Conservation (phyloP, 75 land plant species). For the Selaginella moellendorffii region DNA sequence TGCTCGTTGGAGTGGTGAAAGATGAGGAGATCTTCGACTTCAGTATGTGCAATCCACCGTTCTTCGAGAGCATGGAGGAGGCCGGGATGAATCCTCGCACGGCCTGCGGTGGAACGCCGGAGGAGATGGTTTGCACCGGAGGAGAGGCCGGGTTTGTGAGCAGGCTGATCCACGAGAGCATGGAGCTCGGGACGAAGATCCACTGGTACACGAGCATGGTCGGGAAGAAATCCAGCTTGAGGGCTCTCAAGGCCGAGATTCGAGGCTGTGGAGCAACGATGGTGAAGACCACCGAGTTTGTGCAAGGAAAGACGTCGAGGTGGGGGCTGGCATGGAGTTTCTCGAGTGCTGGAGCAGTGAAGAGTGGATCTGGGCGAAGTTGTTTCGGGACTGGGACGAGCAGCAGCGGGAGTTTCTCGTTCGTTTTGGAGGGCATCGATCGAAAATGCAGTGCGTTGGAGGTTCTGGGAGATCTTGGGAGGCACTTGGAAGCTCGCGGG, state of each 20-base stretch:
- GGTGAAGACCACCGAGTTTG: slow-evolving; percentile 87
- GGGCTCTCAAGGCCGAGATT: slow-evolving; percentile 41
- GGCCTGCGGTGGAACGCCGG: slow-evolving; percentile 70
- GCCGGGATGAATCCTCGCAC: slow-evolving; percentile 77
- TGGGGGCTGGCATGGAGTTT: slow-evolving; percentile 99
- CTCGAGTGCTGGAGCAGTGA: slow-evolving; percentile 28
- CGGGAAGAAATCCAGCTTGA: slow-evolving; percentile 65
- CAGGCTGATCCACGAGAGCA: slow-evolving; percentile 60
- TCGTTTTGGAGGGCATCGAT: slow-evolving; percentile 69
- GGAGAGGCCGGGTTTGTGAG: slow-evolving; percentile 77
- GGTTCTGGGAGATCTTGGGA: slow-evolving; percentile 40
- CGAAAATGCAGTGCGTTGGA: slow-evolving; percentile 44
- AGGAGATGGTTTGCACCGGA: slow-evolving; percentile 78
- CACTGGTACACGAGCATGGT: slow-evolving; percentile 67
- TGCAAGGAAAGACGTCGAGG: slow-evolving; percentile 79
- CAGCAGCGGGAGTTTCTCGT: slow-evolving; percentile 29
- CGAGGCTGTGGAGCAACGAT: slow-evolving; percentile 48
- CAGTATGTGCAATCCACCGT: slow-evolving; percentile 96
- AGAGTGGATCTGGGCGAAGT: slow-evolving; percentile 15
- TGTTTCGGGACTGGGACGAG: slow-evolving; percentile 31
- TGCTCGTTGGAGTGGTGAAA: slow-evolving; percentile 47
- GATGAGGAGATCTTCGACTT: slow-evolving; percentile 73
- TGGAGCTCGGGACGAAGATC: neutral
- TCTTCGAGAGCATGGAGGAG: slow-evolving; percentile 67
- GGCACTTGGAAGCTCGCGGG: slow-evolving; percentile 30